phyloP scores from a whole-genome alignment of 169 alveolate genomes.

The Neospora caninum region DNA sequence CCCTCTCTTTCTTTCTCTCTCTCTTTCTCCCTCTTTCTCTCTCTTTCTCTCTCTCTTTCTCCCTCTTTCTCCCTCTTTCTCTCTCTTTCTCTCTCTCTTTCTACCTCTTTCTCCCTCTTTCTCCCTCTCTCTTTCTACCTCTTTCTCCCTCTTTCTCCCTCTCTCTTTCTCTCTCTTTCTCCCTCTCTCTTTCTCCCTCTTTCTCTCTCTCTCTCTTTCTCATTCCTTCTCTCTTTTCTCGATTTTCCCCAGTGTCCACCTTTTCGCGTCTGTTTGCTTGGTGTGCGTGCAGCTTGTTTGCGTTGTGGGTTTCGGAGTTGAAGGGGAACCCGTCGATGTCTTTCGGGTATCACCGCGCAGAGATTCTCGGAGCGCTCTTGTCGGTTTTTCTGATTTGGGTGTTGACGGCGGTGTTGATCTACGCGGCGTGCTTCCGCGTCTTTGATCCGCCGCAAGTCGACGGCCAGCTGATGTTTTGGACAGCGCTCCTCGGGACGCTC shows the following conservation, averaged over 20 bases:
- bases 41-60: no score
- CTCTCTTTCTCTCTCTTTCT: no score
- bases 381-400: conserved; percentile 94
- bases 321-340: conserved; percentile 90
- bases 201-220: no score
- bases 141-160: no score
- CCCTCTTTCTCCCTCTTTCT: no score
- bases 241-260: background rate
- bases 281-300: conserved; percentile 81
- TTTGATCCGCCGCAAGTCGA: conserved; percentile 84
- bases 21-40: no score
- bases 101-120: no score
- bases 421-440: conserved; percentile 92
- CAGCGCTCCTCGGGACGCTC: conserved; percentile 92
- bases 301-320: conserved; percentile 87
- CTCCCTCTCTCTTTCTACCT: no score
- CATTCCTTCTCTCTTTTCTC: no score
- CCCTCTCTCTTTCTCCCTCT: no score
- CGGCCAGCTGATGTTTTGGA: conserved; percentile 93
- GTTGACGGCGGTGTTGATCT: conserved; percentile 88
- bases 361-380: conserved; percentile 94
- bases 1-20: no score
- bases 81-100: no score
- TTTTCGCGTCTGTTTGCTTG: background rate
- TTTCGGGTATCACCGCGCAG: conserved; percentile 95